Evolutionary conservation across 176 grass and related monocot species (phyloP), one percentile per base, ranked within the genome.

Genomic region (Miscanthus lutarioriparius): DNA sequence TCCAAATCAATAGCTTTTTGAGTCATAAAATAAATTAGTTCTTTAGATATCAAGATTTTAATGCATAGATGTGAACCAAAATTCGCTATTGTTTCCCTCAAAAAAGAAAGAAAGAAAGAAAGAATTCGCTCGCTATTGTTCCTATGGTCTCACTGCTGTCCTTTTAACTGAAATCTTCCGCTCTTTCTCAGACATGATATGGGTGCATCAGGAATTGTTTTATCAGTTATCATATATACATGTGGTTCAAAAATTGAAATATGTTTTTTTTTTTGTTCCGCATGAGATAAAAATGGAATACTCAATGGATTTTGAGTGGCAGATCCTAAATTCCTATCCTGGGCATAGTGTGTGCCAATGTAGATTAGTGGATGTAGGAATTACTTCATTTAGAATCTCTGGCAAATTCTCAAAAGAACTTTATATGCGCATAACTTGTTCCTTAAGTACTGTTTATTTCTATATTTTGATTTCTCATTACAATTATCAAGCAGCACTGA

Each of bases 401-500:
- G 22, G 6, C 36, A 36, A 72, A 44, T 53, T 78, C 58, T 37
- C 22, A 19, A 77, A 77, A 61, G 10, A 23, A 37, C 19, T 58
- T 27, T 58, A 27, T 33, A 83, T 79, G 20, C 1, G 56, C 58
- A 20, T 67, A 44, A 61, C 16, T 30, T 36, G 33, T 16, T 39
- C 63, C 27, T 80, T 45, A 69, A 49, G 10, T 23, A 66, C 13
- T 53, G 11, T 19, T 68, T 89, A 38, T 79, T 84, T 80, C 10
- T 85, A 10, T 74, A 25, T 72, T 77, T 49, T 23, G 69, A 33
- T 48, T 62, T 48, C 22, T 85, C 27, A 45, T 82, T 74, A 35
- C 69, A 75, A 74, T 27, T 80, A 64, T 74, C 82, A 81, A 85
- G 76, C 91, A 98, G 92, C 89, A 37, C 71, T 98, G 51, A 97